Base-by-base conservation (phyloP, 495 filamentous ascomycete species). In the Astrothelium subdiscretum region DNA sequence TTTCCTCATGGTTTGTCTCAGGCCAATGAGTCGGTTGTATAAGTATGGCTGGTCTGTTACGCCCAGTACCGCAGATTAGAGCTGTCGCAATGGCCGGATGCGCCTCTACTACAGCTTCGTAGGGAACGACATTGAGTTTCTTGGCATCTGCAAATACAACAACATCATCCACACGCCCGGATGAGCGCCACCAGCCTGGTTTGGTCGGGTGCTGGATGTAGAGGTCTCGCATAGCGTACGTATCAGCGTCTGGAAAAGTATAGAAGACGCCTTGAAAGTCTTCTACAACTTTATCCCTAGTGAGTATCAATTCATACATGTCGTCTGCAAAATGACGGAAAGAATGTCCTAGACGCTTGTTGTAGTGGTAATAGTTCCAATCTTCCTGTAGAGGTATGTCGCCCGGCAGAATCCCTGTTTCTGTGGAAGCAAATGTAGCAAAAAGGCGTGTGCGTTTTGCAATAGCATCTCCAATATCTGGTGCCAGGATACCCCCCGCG, bases 91-190 rank as follows among this genome's bases (percentile, higher is more conserved):
- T 69, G 2, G 65, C 63, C 0, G 80, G 76, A 62, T 82, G 77
- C 10, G 65, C 70, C 31, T 65, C 62, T 11, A 86, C 62, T 3
- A 68, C 72, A 15, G 68, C 63, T 61, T 88, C 84, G 26, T 85
- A 78, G 0, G 74, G 71, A 5, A 80, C 69, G 0, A 85, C 84
- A 66, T 85, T 85, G 2, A 83, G 66, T 70, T 86, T 88, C 68
- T 87, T 82, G 31, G 83, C 85, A 68, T 81, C 87, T 18, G 75
- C 78, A 61, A 87, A 80, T 2, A 86, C 83, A 58, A 88, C 82
- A 57, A 86, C 73, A 68, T 85, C 84, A 64, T 88, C 85, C 1
- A 70, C 65, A 12, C 85, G 76, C 3, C 82, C 80, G 24, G 69
- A 64, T 59, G 80, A 82, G 13, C 71, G 69, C 83, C 81, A 87